Base-by-base conservation (phyloP, 1,139 yeast species). In the Geotrichum reessii region DNA sequence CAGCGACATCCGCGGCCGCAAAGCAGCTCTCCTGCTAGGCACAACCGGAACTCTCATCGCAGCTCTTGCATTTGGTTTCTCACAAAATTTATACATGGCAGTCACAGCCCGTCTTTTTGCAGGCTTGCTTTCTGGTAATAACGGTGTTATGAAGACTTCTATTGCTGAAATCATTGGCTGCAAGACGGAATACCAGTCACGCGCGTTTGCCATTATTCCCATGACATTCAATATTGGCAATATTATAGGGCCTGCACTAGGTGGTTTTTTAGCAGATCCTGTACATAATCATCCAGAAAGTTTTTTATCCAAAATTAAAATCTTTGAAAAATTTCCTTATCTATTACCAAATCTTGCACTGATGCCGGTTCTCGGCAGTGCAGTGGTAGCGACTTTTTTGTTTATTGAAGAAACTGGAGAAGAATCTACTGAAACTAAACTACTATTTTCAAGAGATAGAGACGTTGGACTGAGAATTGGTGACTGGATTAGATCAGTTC, bases 291-390 rank as follows among this genome's bases (percentile, higher is more conserved):
- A 62, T 56, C 71, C 72, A 1, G 50, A 58, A 14, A 22, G 47
- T 24, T 49, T 55, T 44, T 51, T 50, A 5, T 19, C 47, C n/a
- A 60, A 65, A 52, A n/a, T 37, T 7, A 57, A 53, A 25, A 46
- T 81, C 57, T 71, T 79, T 27, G 67, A 70, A 31, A 71, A 68
- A 42, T 76, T 76, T 65, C 88, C 88, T 0, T 84, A 83, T 65
- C 82, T 85, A 0, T 70, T 83, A 62, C 82, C 86, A 9, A 84
- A 84, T 65, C 66, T 84, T n/a, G 80, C 80, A 12, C 82, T 84
- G 22, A 76, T 83, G 8, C 55, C 70, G 1, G 55, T 69, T 27
- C 56, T 69, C 21, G 44, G 66, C n/a, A 55, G 73, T 47, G 78
- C 83, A 28, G 63, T 79, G 40, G 44, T 75, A 1, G 63, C 74